Evolutionary conservation across 306 rosid genomes (phyloP), one percentile per base, ranked within the genome.

Genomic region (Cucumis melo): DNA sequence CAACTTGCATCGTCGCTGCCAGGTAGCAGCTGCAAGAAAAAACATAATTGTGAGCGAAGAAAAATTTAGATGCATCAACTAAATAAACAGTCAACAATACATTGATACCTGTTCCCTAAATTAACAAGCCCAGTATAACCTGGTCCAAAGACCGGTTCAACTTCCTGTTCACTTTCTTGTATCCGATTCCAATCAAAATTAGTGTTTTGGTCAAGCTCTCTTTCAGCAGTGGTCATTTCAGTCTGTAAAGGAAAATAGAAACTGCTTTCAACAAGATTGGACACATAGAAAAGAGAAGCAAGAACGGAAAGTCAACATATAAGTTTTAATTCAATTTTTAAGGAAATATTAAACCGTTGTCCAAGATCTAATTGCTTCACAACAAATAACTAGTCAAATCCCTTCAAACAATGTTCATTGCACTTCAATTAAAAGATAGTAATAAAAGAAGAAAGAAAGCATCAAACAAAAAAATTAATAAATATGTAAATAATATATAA

Each of bases 151-250:
- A 94, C 86, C 15, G 93, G 96, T 34, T 94, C 96, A 10, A 88
- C 87, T 19, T 94, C 97, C 81, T 88, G 89, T 74, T 95, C 99
- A 84, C 91, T 94, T 86, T 94, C 97, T 90, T 92, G 97, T 87
- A 94, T 92, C 50, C 97, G 87, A 75, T 94, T 88, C 99, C 99
- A 94, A 77, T 94, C 97, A 83, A 84, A 94, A 83, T 92, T 94
- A 71, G 96, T 89, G 87, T 94, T 94, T 79, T 90, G 96, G 82
- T 94, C 98, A 75, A 94, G 97, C 84, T 94, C 99, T 83, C 93
- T 94, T 87, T 92, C 99, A 83, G 99, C 97, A 68, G 97, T 94
- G 13, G 99, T 94, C 97, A 92, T 92, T 85, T 94, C 97, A 68
- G 99, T 94, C 99, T 94, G 90, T 61, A 42, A 21, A 68, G 46